Evolutionary conservation across 169 alveolate species (phyloP).

Genomic region (Eimeria sp.): DNA sequence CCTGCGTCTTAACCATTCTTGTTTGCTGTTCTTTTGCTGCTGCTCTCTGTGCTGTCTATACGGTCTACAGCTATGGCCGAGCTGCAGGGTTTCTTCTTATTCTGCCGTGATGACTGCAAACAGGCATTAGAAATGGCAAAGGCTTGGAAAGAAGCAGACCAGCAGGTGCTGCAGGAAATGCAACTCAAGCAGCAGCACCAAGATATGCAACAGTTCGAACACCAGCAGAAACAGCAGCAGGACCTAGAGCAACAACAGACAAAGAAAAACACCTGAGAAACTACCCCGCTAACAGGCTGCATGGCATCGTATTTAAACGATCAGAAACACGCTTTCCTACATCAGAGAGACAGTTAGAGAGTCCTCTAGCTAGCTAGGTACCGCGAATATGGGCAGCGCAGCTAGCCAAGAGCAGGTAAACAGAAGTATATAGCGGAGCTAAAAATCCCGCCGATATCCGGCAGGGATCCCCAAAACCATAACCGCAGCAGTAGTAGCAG

Average conservation of each 20-base stretch:
- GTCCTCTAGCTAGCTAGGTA: neutral
- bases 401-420: neutral
- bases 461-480: too few species aligned
- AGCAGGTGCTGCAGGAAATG: slow-evolving; percentile 57
- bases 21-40: slow-evolving; percentile 26
- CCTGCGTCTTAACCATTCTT: too few species aligned
- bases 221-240: slow-evolving; percentile 21
- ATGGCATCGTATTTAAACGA: too few species aligned
- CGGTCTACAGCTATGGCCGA: slow-evolving; percentile 89
- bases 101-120: slow-evolving; percentile 85
- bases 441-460: too few species aligned
- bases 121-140: slow-evolving; percentile 87
- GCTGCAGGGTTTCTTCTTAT: slow-evolving; percentile 90
- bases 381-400: neutral
- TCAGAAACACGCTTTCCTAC: too few species aligned
- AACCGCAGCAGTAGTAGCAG: too few species aligned
- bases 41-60: neutral
- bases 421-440: too few species aligned
- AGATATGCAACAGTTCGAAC: neutral
- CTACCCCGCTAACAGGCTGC: neutral
- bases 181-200: slow-evolving; percentile 53
- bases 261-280: neutral
- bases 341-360: neutral
- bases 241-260: neutral
- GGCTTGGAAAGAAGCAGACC: slow-evolving; percentile 85